Evolutionary conservation across 148 eudicot genomes (phyloP).

Genomic region (Nepenthes gracilis): DNA sequence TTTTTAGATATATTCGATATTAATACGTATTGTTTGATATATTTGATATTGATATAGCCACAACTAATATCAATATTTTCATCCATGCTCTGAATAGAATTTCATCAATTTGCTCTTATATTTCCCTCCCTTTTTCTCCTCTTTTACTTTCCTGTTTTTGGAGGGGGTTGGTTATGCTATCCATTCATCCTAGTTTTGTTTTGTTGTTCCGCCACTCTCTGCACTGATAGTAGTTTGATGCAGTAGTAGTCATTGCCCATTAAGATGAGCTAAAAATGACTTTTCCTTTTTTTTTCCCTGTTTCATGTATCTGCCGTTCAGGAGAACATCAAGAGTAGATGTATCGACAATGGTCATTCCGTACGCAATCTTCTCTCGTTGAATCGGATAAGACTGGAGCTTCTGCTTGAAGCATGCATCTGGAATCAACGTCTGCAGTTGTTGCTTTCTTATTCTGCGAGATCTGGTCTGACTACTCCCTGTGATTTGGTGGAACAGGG

Average conservation of each 20-base stretch:
- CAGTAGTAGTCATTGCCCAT: too few species aligned
- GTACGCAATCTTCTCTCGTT: conserved; percentile 42
- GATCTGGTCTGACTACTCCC: conserved; percentile 9
- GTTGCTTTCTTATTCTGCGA: conserved; percentile 37
- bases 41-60: too few species aligned
- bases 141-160: background rate
- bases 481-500: conserved; percentile 6
- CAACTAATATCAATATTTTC: too few species aligned
- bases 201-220: too few species aligned
- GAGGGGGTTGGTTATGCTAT: background rate
- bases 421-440: conserved; percentile 74
- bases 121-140: too few species aligned
- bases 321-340: conserved; percentile 40
- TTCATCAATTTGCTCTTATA: too few species aligned
- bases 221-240: too few species aligned
- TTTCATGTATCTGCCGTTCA: conserved; percentile 8
- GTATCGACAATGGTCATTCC: conserved; percentile 27
- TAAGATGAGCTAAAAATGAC: too few species aligned
- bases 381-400: conserved; percentile 55
- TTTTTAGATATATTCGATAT: too few species aligned
- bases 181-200: background rate
- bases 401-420: conserved; percentile 60
- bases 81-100: too few species aligned
- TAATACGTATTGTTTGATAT: too few species aligned
- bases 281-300: too few species aligned